These are phyloP conservation scores for Thalassiosira allenii DNA, from an alignment of 352 stramenopile species.

Conservation along the genomic window DNA sequence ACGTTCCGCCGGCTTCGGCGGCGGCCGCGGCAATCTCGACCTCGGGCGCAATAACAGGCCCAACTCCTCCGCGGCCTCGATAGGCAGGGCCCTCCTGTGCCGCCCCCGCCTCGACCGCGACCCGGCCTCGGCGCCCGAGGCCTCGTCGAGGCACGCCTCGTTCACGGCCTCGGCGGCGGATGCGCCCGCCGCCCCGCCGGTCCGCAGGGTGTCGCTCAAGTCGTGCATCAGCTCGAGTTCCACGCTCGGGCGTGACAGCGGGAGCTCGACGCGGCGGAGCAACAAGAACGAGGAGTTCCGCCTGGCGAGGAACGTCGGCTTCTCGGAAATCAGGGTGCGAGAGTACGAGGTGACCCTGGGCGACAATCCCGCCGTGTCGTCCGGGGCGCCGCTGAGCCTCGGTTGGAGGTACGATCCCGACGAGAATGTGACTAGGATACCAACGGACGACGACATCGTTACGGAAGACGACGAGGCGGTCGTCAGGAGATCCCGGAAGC, in stretches of 20 bases:
- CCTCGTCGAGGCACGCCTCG: background rate
- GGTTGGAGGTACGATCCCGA: slow-evolving; percentile 74
- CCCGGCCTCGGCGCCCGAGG: background rate
- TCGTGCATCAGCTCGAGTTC: slow-evolving; percentile 17
- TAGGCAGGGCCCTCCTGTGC: slow-evolving; percentile 23
- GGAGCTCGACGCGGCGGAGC: background rate
- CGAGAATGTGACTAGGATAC: slow-evolving; percentile 33
- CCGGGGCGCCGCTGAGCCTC: slow-evolving; percentile 67
- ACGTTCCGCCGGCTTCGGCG: background rate
- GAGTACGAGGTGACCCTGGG: slow-evolving; percentile 73
- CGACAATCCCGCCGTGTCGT: slow-evolving; percentile 78
- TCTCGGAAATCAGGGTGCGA: slow-evolving; percentile 64
- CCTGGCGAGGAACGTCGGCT: slow-evolving; percentile 61
- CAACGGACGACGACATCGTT: background rate
- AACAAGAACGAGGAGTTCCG: slow-evolving; percentile 29
- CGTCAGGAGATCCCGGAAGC: background rate
- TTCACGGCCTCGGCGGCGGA: slow-evolving; percentile 43
- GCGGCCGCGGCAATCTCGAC: background rate
- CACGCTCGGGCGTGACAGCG: background rate
- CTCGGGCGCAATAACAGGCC: background rate
- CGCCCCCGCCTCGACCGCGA: slow-evolving; percentile 1
- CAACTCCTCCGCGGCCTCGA: slow-evolving; percentile 1
- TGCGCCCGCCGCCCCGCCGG: background rate
- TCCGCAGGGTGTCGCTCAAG: slow-evolving; percentile 1
- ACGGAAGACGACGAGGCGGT: background rate